Base-by-base conservation (phyloP, 1,284 basidiomycete species). In the Pseudozyma thailandica region DNA sequence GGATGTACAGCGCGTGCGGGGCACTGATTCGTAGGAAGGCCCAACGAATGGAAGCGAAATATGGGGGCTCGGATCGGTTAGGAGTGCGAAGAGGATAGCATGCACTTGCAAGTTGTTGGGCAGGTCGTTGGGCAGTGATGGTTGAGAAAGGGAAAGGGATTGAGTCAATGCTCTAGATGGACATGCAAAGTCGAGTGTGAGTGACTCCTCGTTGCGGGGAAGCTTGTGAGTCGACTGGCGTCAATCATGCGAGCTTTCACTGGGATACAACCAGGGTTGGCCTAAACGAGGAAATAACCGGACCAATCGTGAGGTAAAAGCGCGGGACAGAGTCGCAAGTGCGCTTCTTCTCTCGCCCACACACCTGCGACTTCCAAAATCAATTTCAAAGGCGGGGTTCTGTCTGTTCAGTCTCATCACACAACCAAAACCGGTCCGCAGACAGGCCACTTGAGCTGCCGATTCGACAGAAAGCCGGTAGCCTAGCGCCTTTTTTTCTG, bases 251-350 rank as follows among this genome's bases (percentile, higher is more conserved):
- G n/a, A n/a, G n/a, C n/a, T n/a, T n/a, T n/a, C n/a, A n/a, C n/a
- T n/a, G n/a, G n/a, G n/a, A n/a, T n/a, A n/a, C n/a, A n/a, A n/a
- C n/a, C n/a, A n/a, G 15, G 6, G 6, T 7, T 35, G n/a, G 33
- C 15, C 33, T 35, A 46, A 25, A 33, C n/a, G 43, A 49, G 50
- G 51, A 37, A 52, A 49, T 53, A 44, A 53, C 39, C 50, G 46
- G 50, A 25, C 25, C 21, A 31, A 45, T 16, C 15, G 20, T 30
- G 15, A 21, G 38, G 18, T 35, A 55, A n/a, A n/a, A 26, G 48
- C 59, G 26, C n/a, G 20, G 56, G 60, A 51, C 60, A 63, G 53
- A 63, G 60, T 63, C 60, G 57, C 53, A 52, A 63, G 60, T 44
- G 60, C 52, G 30, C 27, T n/a, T n/a, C n/a, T n/a, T n/a, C n/a